Evolutionary conservation across 495 filamentous ascomycete genomes (phyloP).

Genomic region (Podospora tetraspora): DNA sequence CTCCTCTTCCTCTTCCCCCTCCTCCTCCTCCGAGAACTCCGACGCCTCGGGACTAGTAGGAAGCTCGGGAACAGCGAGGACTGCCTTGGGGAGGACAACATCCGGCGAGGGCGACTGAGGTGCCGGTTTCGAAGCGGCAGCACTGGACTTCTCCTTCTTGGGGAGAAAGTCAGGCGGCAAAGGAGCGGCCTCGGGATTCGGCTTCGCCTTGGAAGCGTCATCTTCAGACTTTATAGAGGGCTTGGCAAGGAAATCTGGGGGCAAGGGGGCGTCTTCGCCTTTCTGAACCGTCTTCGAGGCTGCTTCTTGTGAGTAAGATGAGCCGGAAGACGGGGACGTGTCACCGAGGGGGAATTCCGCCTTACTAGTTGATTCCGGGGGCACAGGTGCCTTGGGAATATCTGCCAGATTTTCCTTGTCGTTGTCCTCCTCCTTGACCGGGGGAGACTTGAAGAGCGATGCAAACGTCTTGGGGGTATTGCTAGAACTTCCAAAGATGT

Average conservation of each 20-base stretch:
- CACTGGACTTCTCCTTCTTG: constrained; percentile 11
- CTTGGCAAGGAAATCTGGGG: constrained; percentile 24
- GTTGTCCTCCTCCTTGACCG: constrained; percentile 35
- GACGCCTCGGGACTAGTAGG: constrained; percentile 18
- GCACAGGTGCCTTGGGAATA: constrained; percentile 55
- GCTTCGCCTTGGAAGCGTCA: background rate
- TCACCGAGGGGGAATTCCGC: constrained; percentile 58
- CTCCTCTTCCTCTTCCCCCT: constrained; percentile 24
- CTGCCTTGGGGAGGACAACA: background rate
- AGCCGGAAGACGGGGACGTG: constrained; percentile 60
- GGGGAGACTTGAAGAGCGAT: constrained; percentile 22
- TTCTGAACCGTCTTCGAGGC: constrained; percentile 25
- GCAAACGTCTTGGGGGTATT: constrained; percentile 1
- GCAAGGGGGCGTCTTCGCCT: constrained; percentile 20
- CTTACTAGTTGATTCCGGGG: constrained; percentile 73
- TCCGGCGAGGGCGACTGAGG: background rate
- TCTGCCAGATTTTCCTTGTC: constrained; percentile 30
- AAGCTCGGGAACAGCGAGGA: constrained; percentile 24
- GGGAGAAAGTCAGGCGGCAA: background rate
- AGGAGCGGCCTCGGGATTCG: background rate
- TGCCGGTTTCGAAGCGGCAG: background rate
- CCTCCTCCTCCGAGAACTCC: constrained; percentile 23
- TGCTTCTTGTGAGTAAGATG: constrained; percentile 37
- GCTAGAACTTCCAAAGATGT: constrained; percentile 24
- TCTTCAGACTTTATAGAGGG: constrained; percentile 11